phyloP scores from a whole-genome alignment of 768 basidiomycete species.

The Mrakia blollopis region DNA sequence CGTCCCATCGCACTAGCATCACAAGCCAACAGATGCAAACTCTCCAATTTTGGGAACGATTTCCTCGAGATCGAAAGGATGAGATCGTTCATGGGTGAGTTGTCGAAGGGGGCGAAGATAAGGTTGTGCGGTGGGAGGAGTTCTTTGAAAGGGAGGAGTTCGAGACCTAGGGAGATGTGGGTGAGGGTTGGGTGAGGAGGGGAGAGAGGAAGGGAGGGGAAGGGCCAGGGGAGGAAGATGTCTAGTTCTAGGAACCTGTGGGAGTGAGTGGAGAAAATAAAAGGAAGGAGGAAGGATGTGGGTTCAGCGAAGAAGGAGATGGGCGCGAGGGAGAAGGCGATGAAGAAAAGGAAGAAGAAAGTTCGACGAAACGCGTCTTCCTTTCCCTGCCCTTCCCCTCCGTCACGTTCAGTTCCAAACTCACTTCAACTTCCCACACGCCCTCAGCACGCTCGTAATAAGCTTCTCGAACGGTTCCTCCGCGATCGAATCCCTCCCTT shows the following conservation, averaged over 20 bases:
- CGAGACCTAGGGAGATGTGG: slow-evolving; percentile 10
- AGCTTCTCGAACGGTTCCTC: slow-evolving; percentile 3
- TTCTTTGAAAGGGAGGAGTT: slow-evolving; percentile 23
- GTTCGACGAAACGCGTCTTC: background rate
- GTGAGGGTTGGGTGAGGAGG: slow-evolving; percentile 12
- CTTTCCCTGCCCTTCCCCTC: too few relatives aligned
- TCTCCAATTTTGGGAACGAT: slow-evolving; percentile 24
- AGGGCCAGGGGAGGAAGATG: slow-evolving; percentile 18
- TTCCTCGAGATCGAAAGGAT: background rate
- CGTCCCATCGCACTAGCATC: background rate
- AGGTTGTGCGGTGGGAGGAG: background rate
- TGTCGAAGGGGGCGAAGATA: background rate
- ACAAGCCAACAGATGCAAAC: slow-evolving; percentile 2
- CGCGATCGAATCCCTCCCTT: background rate
- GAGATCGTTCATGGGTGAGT: slow-evolving; percentile 21
- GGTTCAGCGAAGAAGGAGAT: too few relatives aligned
- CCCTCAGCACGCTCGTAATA: background rate
- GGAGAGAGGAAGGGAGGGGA: background rate
- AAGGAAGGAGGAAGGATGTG: background rate
- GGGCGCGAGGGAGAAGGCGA: background rate
- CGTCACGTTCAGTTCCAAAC: background rate
- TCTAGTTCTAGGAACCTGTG: slow-evolving; percentile 26
- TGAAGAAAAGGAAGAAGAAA: background rate
- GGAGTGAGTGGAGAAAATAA: background rate
- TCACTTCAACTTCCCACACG: slow-evolving; percentile 6